These are phyloP conservation scores for Meira miltonrushii DNA, from an alignment of 1,284 basidiomycete species.

Conservation along the genomic window DNA sequence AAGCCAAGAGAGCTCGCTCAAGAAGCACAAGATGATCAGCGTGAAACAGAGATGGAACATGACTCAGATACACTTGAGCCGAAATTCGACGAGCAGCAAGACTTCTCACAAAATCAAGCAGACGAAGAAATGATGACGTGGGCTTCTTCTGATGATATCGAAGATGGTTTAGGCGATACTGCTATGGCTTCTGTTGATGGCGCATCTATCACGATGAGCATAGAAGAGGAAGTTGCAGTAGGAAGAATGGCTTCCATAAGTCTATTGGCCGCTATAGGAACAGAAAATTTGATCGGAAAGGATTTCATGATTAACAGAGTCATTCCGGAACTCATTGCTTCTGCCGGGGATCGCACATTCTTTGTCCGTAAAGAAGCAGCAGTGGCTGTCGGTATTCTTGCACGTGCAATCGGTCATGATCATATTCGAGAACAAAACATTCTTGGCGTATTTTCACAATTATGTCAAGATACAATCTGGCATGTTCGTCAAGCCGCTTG, in stretches of 20 bases:
- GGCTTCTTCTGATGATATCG: background rate
- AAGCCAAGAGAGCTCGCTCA: background rate
- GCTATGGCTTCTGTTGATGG: conserved; percentile 1
- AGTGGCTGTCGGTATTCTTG: conserved; percentile 78
- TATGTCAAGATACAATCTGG: conserved; percentile 69
- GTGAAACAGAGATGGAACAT: background rate
- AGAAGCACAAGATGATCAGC: background rate
- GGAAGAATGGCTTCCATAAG: conserved; percentile 89
- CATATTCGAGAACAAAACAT: conserved; percentile 57
- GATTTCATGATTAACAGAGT: conserved; percentile 66
- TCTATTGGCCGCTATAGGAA: conserved; percentile 72
- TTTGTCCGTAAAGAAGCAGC: conserved; percentile 86
- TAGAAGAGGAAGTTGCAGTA: conserved; percentile 67
- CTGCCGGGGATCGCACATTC: conserved; percentile 70
- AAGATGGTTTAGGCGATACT: no score
- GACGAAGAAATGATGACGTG: background rate
- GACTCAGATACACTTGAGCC: background rate
- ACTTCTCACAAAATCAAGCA: background rate
- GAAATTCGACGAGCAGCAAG: conserved; percentile 16
- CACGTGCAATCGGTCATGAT: conserved; percentile 66
- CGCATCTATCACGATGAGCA: conserved; percentile 7
- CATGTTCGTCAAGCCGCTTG: conserved; percentile 85
- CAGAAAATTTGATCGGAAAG: conserved; percentile 56
- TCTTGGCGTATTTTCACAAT: conserved; percentile 68
- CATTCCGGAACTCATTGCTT: conserved; percentile 73